Base-by-base conservation (phyloP, 208 protist genomes). In the Lotmaria passim region DNA sequence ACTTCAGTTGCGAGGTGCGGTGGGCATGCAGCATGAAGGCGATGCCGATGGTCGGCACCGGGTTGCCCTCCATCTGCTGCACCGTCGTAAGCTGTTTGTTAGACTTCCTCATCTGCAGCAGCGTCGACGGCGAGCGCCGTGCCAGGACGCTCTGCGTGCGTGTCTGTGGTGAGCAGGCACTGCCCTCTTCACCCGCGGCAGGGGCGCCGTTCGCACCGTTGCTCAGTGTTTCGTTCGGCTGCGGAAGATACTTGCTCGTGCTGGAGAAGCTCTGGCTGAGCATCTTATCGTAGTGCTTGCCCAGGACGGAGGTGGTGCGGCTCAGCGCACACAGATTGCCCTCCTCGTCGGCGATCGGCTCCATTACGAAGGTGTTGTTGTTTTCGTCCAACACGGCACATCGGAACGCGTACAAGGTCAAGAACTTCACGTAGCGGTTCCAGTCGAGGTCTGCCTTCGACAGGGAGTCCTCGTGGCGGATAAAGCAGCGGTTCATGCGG, bases 341-440 rank as follows among this genome's bases (percentile, higher is more conserved):
- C 23, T 81, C 78, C 47, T 65, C 71, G 46, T 87, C 83, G 34
- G 79, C 78, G 52, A 71, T 69, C 21, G 81, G 74, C 68, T 82
- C 73, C 57, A 86, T 56, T 44, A 86, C 58, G 26, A 62, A 56
- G 21, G 81, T 70, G 17, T 65, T 56, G 17, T 65, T 56, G 21
- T 75, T 66, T 7, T 64, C 52, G 31, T 81, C 75, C 23, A 77
- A 63, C 38, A 82, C 62, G 0, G 71, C 68, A 28, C 73, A 50
- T 11, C 79, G 77, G 41, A 90, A 86, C 1, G 91, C 86, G 69
- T 89, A 93, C n/a, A 96, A 78, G 6, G 88, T 85, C 7, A 96
- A 58, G 63, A 87, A 96, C 81, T 96, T 93, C 17, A 92, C 85
- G 61, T 96, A 96, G 5, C 86, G 81, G 19, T 60, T 87, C 85